Base-by-base conservation (phyloP, 2,329 filamentous ascomycete species). In the Diaporthe vaccinii region DNA sequence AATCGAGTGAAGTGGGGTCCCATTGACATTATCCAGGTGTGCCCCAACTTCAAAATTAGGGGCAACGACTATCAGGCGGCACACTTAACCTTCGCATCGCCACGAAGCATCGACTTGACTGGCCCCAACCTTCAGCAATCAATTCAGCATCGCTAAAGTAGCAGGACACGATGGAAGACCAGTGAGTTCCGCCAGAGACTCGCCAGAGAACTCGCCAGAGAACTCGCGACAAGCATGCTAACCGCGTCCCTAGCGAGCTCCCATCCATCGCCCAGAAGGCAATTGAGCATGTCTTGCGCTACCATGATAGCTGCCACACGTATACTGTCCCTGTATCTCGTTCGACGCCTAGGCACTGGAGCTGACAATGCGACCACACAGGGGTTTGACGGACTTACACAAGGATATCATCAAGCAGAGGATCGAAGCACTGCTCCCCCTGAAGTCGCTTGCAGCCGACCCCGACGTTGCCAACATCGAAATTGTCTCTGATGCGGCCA, bases 401-500 rank as follows among this genome's bases (percentile, higher is more conserved):
- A 20, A 31, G 15, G 5, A 10, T 0, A 22, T 65, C 28, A 34
- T 75, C 36, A n/a, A 55, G 0, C 9, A 58, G 34, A 44, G 44
- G 14, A 53, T 75, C 22, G 25, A 49, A 4, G 17, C 20, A 15
- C 25, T 72, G 1, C 68, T 75, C 15, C 61, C 58, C 22, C 70
- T 75, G 28, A 65, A 41, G 10, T 17, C 28, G 17, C 28, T n/a
- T 2, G 74, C 74, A 31, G n/a, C 15, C 7, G 71, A 75, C 71
- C 34, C 17, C 14, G 25, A 61, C 9, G 34, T 73, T 22, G 74
- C 74, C 17, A 65, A 74, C 62, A 17, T 75, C 15, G 74, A 75
- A 36, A 73, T 75, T 5, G 62, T 72, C 36, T 46, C 53, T 8
- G 74, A 75, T n/a, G 74, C 74, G 20, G 74, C 74, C 28, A 39